phyloP scores from a whole-genome alignment of 2,329 filamentous ascomycete genomes.

The Drechslerella stenobrocha region DNA sequence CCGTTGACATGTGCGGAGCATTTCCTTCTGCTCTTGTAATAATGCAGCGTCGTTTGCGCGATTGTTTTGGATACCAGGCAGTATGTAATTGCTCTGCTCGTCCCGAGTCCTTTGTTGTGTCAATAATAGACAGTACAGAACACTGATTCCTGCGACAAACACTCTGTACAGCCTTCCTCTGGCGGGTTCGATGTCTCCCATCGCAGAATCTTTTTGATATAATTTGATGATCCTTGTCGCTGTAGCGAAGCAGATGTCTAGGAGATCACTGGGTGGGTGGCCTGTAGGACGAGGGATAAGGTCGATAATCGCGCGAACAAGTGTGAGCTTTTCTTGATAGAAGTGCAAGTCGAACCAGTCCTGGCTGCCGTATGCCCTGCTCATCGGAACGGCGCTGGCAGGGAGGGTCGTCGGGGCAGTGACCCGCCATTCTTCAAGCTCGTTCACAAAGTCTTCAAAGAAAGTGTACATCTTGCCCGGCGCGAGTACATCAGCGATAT shows the following conservation, averaged over 20 bases:
- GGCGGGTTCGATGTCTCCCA: conserved; percentile 46
- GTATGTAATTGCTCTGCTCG: conserved; percentile 41
- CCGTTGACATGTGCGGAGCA: conserved; percentile 37
- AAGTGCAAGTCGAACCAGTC: conserved; percentile 47
- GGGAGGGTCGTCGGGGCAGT: conserved; percentile 38
- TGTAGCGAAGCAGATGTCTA: conserved; percentile 46
- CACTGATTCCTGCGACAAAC: conserved; percentile 44
- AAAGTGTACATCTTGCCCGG: conserved; percentile 47
- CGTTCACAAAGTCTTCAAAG: conserved; percentile 43
- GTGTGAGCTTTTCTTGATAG: conserved; percentile 44
- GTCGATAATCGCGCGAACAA: conserved; percentile 44
- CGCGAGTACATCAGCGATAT: conserved; percentile 40
- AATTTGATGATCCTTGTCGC: conserved; percentile 43
- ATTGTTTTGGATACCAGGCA: conserved; percentile 40
- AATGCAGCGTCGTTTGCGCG: conserved; percentile 40
- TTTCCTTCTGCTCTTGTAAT: conserved; percentile 44
- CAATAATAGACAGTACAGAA: conserved; percentile 36
- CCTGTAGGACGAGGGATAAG: conserved; percentile 38
- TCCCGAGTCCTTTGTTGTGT: conserved; percentile 45
- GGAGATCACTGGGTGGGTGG: conserved; percentile 39
- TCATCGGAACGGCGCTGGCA: conserved; percentile 37
- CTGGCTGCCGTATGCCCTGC: conserved; percentile 35
- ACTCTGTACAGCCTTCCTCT: conserved; percentile 42
- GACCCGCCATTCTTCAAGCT: conserved; percentile 43
- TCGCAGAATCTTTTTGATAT: conserved; percentile 45